Percentiles rank a stretch among this genome's conserved stretches.
Conservation (phyloP, 2,329 filamentous ascomycete genomes). For the Cercospora zeae-maydis region DNA sequence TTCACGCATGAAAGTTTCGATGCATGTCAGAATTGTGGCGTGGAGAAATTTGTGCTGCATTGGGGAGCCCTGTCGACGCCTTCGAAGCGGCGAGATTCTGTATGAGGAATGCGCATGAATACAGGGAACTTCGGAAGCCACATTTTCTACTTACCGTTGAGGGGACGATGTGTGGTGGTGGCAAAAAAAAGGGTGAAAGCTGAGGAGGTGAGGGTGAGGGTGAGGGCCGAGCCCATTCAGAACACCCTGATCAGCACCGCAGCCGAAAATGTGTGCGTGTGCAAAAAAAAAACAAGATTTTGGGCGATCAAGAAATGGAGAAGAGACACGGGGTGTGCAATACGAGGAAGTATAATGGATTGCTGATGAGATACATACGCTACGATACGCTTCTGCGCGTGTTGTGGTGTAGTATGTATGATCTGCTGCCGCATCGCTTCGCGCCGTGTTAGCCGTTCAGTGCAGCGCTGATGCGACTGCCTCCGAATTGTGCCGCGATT, state of each 20-base stretch:
- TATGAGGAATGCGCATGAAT: not conserved
- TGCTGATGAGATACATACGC: conserved; percentile 13
- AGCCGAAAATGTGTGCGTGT: not conserved
- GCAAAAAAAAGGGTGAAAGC: not conserved
- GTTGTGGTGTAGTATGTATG: not conserved
- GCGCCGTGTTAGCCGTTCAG: conserved; percentile 3
- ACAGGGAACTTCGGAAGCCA: not conserved
- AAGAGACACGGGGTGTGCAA: not conserved
- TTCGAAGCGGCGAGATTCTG: not conserved
- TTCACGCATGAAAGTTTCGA: not conserved
- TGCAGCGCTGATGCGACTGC: conserved; percentile 72
- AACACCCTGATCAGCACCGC: not conserved
- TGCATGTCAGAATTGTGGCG: not conserved
- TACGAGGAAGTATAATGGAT: not conserved
- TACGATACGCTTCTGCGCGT: not conserved
- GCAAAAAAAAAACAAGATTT: not conserved
- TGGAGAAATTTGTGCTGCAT: not conserved
- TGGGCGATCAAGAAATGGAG: not conserved
- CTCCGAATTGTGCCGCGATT: conserved; percentile 81
- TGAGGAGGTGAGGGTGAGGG: not conserved
- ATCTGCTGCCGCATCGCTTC: conserved; percentile 1
- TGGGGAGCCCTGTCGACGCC: not conserved
- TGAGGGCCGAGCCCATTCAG: not conserved
- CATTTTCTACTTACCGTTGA: not conserved
- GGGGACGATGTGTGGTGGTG: not conserved